These are phyloP conservation scores for Carpinus fangiana DNA, from an alignment of 306 rosid species.

Conservation along the genomic window DNA sequence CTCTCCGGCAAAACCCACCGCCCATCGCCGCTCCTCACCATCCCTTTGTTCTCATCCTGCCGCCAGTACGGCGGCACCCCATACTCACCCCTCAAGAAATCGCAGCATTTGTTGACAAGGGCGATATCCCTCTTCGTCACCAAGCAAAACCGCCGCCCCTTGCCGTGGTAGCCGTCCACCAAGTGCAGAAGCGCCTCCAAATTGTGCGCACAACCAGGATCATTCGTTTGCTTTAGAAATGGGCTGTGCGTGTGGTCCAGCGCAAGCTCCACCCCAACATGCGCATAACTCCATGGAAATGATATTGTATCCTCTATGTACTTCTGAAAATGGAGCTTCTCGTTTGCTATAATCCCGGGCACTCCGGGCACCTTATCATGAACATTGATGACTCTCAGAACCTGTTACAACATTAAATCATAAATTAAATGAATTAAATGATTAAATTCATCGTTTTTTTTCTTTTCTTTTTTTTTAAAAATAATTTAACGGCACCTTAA, in stretches of 20 bases:
- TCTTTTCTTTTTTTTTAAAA: no score
- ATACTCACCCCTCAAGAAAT: constrained; percentile 39
- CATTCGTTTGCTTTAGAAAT: constrained; percentile 45
- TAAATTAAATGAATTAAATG: no score
- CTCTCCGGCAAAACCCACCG: constrained; percentile 70
- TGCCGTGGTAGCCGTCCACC: constrained; percentile 63
- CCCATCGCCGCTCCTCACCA: constrained; percentile 56
- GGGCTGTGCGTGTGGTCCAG: constrained; percentile 57
- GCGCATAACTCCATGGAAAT: constrained; percentile 82
- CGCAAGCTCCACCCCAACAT: constrained; percentile 56
- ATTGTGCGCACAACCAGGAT: constrained; percentile 57
- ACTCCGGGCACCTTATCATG: constrained; percentile 63
- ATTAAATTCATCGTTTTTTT: no score
- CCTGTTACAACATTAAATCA: not conserved
- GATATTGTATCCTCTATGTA: constrained; percentile 51
- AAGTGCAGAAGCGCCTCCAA: constrained; percentile 60
- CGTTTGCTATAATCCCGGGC: constrained; percentile 66
- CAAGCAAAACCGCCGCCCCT: constrained; percentile 32
- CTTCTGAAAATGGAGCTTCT: constrained; percentile 57
- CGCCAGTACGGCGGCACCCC: constrained; percentile 63
- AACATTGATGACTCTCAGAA: constrained; percentile 53
- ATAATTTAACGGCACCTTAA: constrained; percentile 24
- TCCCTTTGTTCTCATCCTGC: constrained; percentile 77
- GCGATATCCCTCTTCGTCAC: constrained; percentile 57
- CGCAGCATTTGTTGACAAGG: constrained; percentile 57